Conservation (phyloP, 768 basidiomycete genomes). For the Lyophyllum semitale region DNA sequence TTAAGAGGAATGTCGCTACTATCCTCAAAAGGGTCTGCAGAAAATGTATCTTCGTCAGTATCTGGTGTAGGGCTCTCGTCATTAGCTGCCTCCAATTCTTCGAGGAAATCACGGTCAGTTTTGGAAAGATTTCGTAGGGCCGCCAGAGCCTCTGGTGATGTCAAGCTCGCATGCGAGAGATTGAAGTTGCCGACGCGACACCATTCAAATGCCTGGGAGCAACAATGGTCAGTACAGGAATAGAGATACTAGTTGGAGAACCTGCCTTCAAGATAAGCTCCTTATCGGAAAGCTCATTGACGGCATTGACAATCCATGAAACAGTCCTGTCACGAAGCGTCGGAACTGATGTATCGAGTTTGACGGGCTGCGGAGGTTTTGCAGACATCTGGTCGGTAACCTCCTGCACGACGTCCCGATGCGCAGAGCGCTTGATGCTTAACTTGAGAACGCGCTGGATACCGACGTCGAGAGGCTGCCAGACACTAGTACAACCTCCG, state of each 20-base stretch:
- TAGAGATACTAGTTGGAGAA: not conserved
- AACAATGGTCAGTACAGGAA: not conserved
- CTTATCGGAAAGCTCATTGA: not conserved
- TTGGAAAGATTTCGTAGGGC: not conserved
- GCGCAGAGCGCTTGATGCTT: conserved; percentile 29
- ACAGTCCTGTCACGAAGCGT: conserved; percentile 2
- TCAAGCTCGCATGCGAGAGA: not conserved
- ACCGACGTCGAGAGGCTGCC: conserved; percentile 36
- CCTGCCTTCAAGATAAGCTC: conserved; percentile 3
- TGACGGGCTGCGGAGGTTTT: not conserved
- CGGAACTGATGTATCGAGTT: not conserved
- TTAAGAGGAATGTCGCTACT: not conserved
- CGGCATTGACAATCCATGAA: conserved; percentile 3
- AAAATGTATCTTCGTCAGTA: not conserved
- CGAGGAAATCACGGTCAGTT: not conserved
- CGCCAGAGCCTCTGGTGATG: not conserved
- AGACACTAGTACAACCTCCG: conserved; percentile 32
- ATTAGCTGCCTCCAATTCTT: not conserved
- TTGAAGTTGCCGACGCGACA: not conserved
- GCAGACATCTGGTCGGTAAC: conserved; percentile 21
- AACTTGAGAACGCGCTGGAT: conserved; percentile 39
- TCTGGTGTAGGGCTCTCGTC: not conserved
- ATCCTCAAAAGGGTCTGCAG: not conserved
- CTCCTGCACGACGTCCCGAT: conserved; percentile 35
- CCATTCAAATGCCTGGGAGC: not conserved